Evolutionary conservation across 2,329 filamentous ascomycete species (phyloP).

Genomic region (Dactylonectria macrodidyma): DNA sequence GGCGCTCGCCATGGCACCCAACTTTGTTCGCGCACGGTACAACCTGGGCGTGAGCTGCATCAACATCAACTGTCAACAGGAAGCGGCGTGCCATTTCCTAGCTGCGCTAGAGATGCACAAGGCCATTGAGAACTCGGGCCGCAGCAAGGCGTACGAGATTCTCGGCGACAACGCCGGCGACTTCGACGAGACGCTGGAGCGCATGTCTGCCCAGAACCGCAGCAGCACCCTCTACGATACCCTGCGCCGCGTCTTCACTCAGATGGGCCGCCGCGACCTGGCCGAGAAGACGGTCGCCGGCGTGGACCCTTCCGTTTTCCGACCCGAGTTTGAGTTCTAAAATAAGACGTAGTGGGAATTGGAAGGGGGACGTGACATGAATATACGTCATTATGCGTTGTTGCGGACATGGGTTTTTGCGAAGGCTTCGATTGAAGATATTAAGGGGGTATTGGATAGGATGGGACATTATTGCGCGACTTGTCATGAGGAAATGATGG

Average conservation of each 20-base stretch:
- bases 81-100: constrained; percentile 93
- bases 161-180: constrained; percentile 68
- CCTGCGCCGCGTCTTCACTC: constrained; percentile 91
- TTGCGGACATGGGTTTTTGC: constrained; percentile 1
- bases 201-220: constrained; percentile 94
- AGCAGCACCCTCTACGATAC: constrained; percentile 98
- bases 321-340: constrained; percentile 90
- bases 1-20: constrained; percentile 89
- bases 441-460: constrained; percentile 7
- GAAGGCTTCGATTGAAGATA: neutral
- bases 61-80: constrained; percentile 94
- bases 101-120: constrained; percentile 97
- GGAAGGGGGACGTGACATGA: neutral
- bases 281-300: constrained; percentile 89
- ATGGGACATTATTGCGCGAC: constrained; percentile 11
- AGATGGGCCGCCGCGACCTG: constrained; percentile 92
- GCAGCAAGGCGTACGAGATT: constrained; percentile 87
- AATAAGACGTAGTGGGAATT: neutral
- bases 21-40: constrained; percentile 97
- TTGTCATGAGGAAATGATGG: constrained; percentile 10
- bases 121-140: constrained; percentile 87
- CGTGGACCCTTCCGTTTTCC: constrained; percentile 92
- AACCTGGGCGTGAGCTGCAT: constrained; percentile 98
- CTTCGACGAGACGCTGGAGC: constrained; percentile 82
- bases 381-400: neutral